phyloP scores from a whole-genome alignment of 2,329 filamentous ascomycete genomes.

The Juglanconis oblonga region DNA sequence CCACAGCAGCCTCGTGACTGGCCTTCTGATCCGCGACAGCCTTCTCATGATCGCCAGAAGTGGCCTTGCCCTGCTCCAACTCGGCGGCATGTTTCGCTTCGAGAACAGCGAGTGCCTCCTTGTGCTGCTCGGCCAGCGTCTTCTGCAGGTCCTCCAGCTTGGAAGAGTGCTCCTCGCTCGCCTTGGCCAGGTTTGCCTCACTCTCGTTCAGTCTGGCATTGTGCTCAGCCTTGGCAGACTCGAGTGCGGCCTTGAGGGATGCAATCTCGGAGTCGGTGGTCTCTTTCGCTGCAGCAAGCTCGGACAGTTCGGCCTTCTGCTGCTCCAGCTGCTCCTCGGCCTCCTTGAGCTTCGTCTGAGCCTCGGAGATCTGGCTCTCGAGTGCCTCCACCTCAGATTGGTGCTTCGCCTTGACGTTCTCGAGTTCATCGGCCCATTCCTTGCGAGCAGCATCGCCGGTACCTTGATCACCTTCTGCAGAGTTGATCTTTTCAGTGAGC shows the following conservation, averaged over 20 bases:
- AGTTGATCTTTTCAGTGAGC: constrained; percentile 49
- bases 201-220: constrained; percentile 34
- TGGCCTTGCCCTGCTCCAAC: constrained; percentile 43
- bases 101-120: constrained; percentile 45
- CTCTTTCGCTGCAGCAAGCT: constrained; percentile 48
- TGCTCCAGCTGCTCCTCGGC: constrained; percentile 50
- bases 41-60: constrained; percentile 45
- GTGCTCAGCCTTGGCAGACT: constrained; percentile 41
- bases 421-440: constrained; percentile 45
- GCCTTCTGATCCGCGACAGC: constrained; percentile 48
- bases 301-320: constrained; percentile 46
- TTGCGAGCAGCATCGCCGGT: constrained; percentile 39
- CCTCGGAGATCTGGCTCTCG: constrained; percentile 45
- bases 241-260: constrained; percentile 48
- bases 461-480: constrained; percentile 29
- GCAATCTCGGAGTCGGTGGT: constrained; percentile 46
- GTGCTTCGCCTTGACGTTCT: constrained; percentile 48
- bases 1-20: constrained; percentile 45
- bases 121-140: constrained; percentile 49
- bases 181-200: constrained; percentile 35
- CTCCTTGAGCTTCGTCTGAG: constrained; percentile 46
- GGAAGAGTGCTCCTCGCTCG: constrained; percentile 44
- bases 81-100: constrained; percentile 52
- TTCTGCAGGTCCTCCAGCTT: constrained; percentile 50
- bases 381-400: constrained; percentile 46